Evolutionary conservation across 2,329 filamentous ascomycete genomes (phyloP), one percentile per base, ranked within the genome.

Genomic region (Trichoderma harzianum): DNA sequence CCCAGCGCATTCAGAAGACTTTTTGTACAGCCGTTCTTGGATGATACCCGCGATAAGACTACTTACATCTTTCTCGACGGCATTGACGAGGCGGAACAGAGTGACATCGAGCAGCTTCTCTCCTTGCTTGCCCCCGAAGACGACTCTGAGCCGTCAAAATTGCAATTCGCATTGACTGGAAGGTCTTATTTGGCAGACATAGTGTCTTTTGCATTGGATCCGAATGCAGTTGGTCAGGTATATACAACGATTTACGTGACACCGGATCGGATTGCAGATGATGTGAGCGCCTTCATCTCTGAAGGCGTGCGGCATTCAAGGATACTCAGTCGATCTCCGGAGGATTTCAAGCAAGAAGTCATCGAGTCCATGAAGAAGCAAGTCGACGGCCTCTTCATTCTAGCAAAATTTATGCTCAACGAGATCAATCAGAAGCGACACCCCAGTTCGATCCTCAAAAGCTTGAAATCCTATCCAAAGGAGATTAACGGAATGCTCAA

Each of bases 321-420:
- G 0, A 79, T 82, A 2, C 76, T 86, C 8, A 80, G 76, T 36
- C 78, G 78, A 0, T 80, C 78, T 12, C 74, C 76, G 6, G 72
- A 74, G 2, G 74, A 80, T 34, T 78, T 85, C 72, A 77, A 80
- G 72, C 74, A 80, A 16, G 79, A 82, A 36, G 80, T 86, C 5
- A 78, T 83, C 3, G 75, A 81, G 3, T 80, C 79, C 8, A 80
- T 86, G 76, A 79, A 79, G 5, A 78, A 79, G 7, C 82, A 83
- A 24, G 84, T 84, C 1, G 82, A 84, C 24, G 85, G 84, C 0
- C 80, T 86, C 21, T 86, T 86, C 73, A 84, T 86, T 24, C 80
- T 85, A 60, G 85, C 84, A 61, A 83, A 85, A 70, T 82, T 86
- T 58, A 86, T 86, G 84, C 70, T 88, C 3, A 83, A 83, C 6